A percentile compares a stretch with the other conserved stretches of the same genome.
These are phyloP conservation scores for Zizania latifolia DNA, from an alignment of 176 grass and related monocot species.

Conservation along the genomic window DNA sequence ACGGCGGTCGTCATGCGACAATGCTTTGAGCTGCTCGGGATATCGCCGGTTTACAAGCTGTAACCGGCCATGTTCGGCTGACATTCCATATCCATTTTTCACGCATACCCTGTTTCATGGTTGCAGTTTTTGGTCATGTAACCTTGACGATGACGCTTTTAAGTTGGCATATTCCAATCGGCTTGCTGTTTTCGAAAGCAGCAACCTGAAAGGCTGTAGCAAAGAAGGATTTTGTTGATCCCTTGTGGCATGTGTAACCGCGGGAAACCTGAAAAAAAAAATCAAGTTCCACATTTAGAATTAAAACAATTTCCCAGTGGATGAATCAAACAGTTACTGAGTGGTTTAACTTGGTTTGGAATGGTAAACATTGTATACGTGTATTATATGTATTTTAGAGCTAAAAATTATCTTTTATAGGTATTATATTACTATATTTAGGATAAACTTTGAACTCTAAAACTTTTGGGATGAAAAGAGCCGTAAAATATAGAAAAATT, in stretches of 20 bases:
- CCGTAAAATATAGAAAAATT: too few relatives aligned
- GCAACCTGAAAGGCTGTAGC: background rate
- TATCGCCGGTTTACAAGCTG: conserved; percentile 60
- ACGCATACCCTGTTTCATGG: background rate
- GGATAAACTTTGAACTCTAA: too few relatives aligned
- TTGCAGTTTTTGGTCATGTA: conserved; percentile 40
- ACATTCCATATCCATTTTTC: background rate
- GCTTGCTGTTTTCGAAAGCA: background rate
- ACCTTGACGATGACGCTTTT: conserved; percentile 16
- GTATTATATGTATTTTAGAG: too few relatives aligned
- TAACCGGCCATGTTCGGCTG: background rate
- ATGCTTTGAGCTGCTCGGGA: conserved; percentile 69
- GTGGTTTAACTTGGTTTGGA: too few relatives aligned
- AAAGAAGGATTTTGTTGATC: background rate
- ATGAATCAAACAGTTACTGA: too few relatives aligned
- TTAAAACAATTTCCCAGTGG: too few relatives aligned
- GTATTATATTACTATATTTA: too few relatives aligned
- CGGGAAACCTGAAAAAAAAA: too few relatives aligned
- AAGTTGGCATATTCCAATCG: background rate
- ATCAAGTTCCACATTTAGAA: too few relatives aligned
- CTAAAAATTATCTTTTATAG: too few relatives aligned
- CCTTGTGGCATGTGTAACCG: background rate
- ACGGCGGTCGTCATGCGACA: conserved; percentile 54
- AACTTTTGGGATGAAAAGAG: too few relatives aligned
- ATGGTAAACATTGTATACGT: too few relatives aligned